Percentiles rank a stretch among this genome's conserved stretches.
Conservation (phyloP, 495 filamentous ascomycete species). For the Cairneyella variabilis region DNA sequence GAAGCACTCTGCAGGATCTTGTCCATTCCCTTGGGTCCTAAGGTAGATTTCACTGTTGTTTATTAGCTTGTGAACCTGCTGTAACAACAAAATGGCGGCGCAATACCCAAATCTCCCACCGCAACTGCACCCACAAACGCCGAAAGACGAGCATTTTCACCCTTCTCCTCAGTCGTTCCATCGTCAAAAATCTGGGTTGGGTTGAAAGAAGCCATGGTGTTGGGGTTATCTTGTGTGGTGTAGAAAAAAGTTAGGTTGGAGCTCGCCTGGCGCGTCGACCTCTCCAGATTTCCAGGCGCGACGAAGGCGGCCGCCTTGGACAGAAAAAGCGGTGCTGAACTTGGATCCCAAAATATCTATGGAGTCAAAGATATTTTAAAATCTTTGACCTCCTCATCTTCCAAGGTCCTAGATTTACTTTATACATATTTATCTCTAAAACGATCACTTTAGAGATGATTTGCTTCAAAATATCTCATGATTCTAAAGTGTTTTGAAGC, state of each 20-base stretch:
- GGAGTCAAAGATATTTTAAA: too few relatives aligned
- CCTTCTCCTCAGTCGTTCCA: conserved; percentile 96
- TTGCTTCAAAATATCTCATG: too few relatives aligned
- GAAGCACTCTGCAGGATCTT: conserved; percentile 99
- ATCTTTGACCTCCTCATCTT: too few relatives aligned
- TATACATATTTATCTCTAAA: too few relatives aligned
- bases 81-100: background rate
- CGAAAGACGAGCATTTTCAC: conserved; percentile 96
- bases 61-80: conserved; percentile 12
- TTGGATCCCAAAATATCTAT: too few relatives aligned
- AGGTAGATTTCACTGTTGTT: conserved; percentile 82
- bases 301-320: too few relatives aligned
- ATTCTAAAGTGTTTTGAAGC: too few relatives aligned
- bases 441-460: too few relatives aligned
- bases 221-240: conserved; percentile 3
- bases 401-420: too few relatives aligned
- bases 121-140: conserved; percentile 97
- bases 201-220: conserved; percentile 56
- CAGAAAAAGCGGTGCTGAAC: too few relatives aligned
- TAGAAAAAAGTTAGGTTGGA: background rate
- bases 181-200: conserved; percentile 98
- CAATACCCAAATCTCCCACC: conserved; percentile 63
- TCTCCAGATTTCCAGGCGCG: background rate
- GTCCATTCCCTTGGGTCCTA: conserved; percentile 99
- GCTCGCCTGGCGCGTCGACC: too few relatives aligned